Conservation (phyloP, 306 rosid species). For the Leucaena leucocephala region DNA sequence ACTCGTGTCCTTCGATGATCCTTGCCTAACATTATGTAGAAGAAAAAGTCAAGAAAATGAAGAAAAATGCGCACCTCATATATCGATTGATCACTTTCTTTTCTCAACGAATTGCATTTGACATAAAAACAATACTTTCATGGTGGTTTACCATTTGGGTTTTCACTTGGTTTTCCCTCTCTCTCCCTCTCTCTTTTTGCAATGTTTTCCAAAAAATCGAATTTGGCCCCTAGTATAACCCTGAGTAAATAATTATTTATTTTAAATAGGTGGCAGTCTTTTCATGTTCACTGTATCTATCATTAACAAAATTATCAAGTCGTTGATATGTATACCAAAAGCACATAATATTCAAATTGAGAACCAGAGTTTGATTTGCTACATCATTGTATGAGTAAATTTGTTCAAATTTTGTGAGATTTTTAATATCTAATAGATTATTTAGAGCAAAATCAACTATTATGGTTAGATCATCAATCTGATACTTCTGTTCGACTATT, state of each 20-base stretch:
- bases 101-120: slow-evolving; percentile 25
- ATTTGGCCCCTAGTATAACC: neutral
- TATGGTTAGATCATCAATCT: neutral
- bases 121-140: slow-evolving; percentile 11
- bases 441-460: neutral
- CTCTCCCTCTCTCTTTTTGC: neutral
- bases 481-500: neutral
- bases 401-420: neutral
- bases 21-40: slow-evolving; percentile 61
- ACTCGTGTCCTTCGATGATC: slow-evolving; percentile 90
- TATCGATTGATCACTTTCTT: slow-evolving; percentile 30
- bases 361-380: neutral
- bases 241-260: neutral
- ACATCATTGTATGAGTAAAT: neutral
- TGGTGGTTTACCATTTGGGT: neutral
- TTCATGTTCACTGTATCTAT: neutral
- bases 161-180: neutral
- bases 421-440: neutral
- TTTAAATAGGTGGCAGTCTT: neutral
- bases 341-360: slow-evolving; percentile 12
- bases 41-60: slow-evolving; percentile 32
- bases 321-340: neutral
- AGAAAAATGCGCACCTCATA: slow-evolving; percentile 10
- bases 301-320: neutral
- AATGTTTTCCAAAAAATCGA: neutral